A percentile compares a stretch with the other conserved stretches of the same genome.
phyloP scores from a whole-genome alignment of 345 rosid species.

The Diplotaxis tenuifolia region DNA sequence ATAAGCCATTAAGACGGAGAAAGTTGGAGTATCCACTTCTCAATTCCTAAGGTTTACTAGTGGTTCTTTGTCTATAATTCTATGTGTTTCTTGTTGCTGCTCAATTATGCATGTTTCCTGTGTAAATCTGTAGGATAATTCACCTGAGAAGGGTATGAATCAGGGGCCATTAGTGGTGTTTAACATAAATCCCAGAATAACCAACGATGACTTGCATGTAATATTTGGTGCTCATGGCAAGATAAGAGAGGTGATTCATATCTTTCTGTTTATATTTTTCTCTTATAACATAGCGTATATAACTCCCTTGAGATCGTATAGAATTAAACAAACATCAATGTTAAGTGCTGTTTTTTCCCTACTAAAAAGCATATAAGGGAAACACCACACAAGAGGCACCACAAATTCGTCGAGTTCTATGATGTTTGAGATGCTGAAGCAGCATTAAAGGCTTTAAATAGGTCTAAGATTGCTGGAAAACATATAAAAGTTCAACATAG shows the following conservation, averaged over 20 bases:
- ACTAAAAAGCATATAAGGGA: conserved; percentile 63
- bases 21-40: conserved; percentile 83
- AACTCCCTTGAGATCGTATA: too few species aligned
- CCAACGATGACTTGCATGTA: conserved; percentile 74
- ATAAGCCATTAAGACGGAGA: conserved; percentile 79
- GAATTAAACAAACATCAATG: not conserved
- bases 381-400: conserved; percentile 82
- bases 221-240: conserved; percentile 84
- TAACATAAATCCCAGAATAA: conserved; percentile 74
- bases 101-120: not conserved
- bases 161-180: conserved; percentile 79
- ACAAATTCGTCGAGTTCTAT: conserved; percentile 77
- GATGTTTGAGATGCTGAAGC: conserved; percentile 84
- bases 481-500: conserved; percentile 85
- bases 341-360: not conserved
- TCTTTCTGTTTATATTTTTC: not conserved
- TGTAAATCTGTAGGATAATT: conserved; percentile 56
- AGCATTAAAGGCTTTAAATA: conserved; percentile 67
- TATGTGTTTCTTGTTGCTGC: not conserved
- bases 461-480: conserved; percentile 81
- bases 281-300: not conserved
- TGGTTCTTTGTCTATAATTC: not conserved
- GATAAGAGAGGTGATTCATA: conserved; percentile 67
- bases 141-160: conserved; percentile 66
- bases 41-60: conserved; percentile 67